Evolutionary conservation across 2,329 filamentous ascomycete genomes (phyloP), one percentile per base, ranked within the genome.

Genomic region (Aspergillus pseudoglaucus): DNA sequence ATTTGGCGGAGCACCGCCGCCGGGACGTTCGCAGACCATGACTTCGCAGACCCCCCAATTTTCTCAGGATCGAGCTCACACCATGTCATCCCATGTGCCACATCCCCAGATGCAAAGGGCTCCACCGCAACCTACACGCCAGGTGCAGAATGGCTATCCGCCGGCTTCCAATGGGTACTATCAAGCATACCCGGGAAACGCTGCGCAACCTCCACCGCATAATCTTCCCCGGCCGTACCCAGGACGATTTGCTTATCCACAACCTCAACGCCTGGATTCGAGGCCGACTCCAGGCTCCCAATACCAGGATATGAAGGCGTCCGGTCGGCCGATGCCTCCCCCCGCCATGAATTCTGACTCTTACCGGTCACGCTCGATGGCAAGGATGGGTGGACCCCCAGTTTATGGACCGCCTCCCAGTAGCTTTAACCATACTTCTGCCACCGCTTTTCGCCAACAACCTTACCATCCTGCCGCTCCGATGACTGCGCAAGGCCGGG

Each of bases 1-100:
- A 65, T 98, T 97, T 67, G 93, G 91, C 59, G 84, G 83, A 55
- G 80, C 88, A 55, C 90, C 88, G 55, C 89, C 89, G 42, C 82
- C 88, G 41, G 91, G 91, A 49, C 85, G 93, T 67, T 94, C 90
- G 49, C 90, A 96, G 64, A 96, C 91, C 22, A 96, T 97, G 90
- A 93, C 85, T 54, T 90, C 87, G 47, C 84, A 89, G 55, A 79
- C 85, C 27, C 71, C 76, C 50, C 81, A 80, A 60, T 75, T 79
- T 50, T 75, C 76, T 45, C 74, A 76, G 45, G 87, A 87, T 58
- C 82, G 90, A 59, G 88, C 89, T 42, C 84, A 88, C 56, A 94
- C 89, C 50, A 87, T 88, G 83, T 81, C 79, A 39, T 84, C 82
- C 44, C 70, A 74, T 52, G 61, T 68, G 32, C 61, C 65, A 32